Percentiles rank a stretch among this genome's conserved stretches.
These are phyloP conservation scores for Cyclaneusma minus DNA, from an alignment of 2,329 filamentous ascomycete species.

Conservation along the genomic window DNA sequence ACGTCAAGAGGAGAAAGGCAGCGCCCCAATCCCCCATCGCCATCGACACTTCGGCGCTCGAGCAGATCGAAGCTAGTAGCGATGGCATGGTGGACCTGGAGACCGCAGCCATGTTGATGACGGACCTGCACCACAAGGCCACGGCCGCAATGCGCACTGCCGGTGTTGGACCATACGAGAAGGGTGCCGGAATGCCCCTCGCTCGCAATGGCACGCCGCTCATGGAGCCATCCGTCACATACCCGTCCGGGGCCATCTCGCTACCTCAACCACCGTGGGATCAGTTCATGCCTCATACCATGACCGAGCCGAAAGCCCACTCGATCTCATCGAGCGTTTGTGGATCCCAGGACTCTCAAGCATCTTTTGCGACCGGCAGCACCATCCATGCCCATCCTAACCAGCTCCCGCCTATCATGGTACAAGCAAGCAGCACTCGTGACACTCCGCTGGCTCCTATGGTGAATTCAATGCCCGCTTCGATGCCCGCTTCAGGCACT, in stretches of 20 bases:
- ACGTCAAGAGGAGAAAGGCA: constrained; percentile 71
- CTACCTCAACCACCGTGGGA: constrained; percentile 88
- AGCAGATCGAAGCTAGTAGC: constrained; percentile 82
- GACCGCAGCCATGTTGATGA: constrained; percentile 95
- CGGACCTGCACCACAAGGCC: constrained; percentile 93
- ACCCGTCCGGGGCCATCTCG: constrained; percentile 63
- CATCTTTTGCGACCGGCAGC: constrained; percentile 43
- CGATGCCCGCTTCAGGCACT: constrained; percentile 51
- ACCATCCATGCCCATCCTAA: constrained; percentile 40
- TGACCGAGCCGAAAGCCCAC: constrained; percentile 58
- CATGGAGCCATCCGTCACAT: constrained; percentile 65
- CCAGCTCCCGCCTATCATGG: constrained; percentile 54
- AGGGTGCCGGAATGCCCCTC: constrained; percentile 49
- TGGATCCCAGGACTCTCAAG: constrained; percentile 52
- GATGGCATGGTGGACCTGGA: constrained; percentile 92
- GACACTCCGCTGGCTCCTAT: constrained; percentile 46
- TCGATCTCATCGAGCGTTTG: constrained; percentile 55
- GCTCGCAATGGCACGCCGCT: constrained; percentile 55
- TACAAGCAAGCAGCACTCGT: constrained; percentile 40
- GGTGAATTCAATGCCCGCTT: constrained; percentile 58
- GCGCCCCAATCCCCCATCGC: constrained; percentile 66
- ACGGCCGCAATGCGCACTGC: constrained; percentile 54
- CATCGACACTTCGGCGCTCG: constrained; percentile 72
- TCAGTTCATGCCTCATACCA: constrained; percentile 58
- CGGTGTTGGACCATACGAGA: constrained; percentile 34